phyloP scores from a whole-genome alignment of 495 filamentous ascomycete species.

The Chlorociboria aeruginascens region DNA sequence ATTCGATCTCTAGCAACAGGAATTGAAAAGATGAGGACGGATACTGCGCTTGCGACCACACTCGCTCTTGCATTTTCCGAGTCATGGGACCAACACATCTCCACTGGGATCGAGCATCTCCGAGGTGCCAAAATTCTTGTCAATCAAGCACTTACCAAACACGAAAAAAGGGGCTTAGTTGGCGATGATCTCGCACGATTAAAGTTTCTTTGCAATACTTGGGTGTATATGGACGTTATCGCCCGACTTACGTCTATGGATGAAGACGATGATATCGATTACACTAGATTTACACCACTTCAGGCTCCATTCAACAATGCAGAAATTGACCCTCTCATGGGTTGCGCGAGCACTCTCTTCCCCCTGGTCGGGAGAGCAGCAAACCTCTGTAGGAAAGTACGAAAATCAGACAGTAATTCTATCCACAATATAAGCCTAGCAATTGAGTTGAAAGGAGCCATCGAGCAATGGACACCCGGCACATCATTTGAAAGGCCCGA shows the following conservation, averaged over 20 bases:
- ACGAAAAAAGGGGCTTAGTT: constrained; percentile 7
- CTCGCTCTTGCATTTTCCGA: constrained; percentile 66
- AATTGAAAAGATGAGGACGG: constrained; percentile 47
- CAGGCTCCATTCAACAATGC: constrained; percentile 30
- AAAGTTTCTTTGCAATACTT: constrained; percentile 65
- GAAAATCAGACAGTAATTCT: constrained; percentile 44
- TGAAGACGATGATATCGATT: constrained; percentile 44
- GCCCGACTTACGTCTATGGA: constrained; percentile 59
- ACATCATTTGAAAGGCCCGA: constrained; percentile 46
- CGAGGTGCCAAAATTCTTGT: constrained; percentile 57
- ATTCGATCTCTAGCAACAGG: constrained; percentile 45
- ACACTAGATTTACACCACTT: constrained; percentile 15
- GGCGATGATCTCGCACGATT: constrained; percentile 41
- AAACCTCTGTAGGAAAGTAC: constrained; percentile 53
- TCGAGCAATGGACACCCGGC: constrained; percentile 53
- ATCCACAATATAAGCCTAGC: constrained; percentile 51
- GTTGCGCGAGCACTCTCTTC: constrained; percentile 60
- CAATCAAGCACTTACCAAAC: constrained; percentile 36
- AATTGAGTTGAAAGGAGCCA: constrained; percentile 46
- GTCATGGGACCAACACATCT: constrained; percentile 65
- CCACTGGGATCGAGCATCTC: constrained; percentile 64
- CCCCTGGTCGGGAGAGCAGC: constrained; percentile 62
- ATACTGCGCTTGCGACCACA: constrained; percentile 63
- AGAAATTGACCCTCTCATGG: constrained; percentile 66
- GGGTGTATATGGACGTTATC: constrained; percentile 77